Evolutionary conservation across 768 basidiomycete species (phyloP), one percentile per base, ranked within the genome.

Genomic region (Gloeostereum incarnatum): DNA sequence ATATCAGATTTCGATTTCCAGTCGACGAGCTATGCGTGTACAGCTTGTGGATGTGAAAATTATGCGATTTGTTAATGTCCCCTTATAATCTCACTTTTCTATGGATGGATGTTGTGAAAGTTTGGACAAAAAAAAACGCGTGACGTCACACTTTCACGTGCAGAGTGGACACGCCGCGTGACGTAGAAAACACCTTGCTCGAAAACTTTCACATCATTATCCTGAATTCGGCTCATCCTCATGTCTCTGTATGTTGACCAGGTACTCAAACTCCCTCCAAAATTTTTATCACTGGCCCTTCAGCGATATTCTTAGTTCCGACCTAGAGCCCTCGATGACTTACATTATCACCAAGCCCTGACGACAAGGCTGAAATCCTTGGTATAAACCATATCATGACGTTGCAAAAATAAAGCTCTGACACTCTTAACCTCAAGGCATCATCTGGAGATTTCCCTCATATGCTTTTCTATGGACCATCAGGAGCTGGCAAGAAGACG

Each of bases 401-500:
- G 17, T 19, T 32, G 22, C 4, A 16, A 16, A 14, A 13, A 7
- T 36, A 20, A 2, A 21, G 35, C 16, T 30, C 35, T 18, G 9
- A 36, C 22, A 43, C 26, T 17, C 42, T 31, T 40, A 6, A 26
- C 3, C 24, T 1, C 51, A 23, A 91, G 88, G 82, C 93, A 0
- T 73, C 78, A 1, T 82, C 88, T 1, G 88, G 89, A 1, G 93
- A 98, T 65, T 97, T 99, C 55, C 94, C 94, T 6, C 94, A 99
- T 56, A 81, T 96, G 66, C 75, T 99, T 1, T 94, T 98, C 65
- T 99, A 97, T 53, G 94, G 94, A 0, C 94, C 94, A 6, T 88
- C 88, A 3, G 94, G 94, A 16, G 91, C 94, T 10, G 94, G 94
- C 11, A 98, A 98, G 69, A 99, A 99, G 73, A 98, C 94, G 31